Percentiles rank a stretch among this genome's conserved stretches.
These are phyloP conservation scores for Avena sativa DNA, from an alignment of 176 grass and related monocot species.

Conservation along the genomic window DNA sequence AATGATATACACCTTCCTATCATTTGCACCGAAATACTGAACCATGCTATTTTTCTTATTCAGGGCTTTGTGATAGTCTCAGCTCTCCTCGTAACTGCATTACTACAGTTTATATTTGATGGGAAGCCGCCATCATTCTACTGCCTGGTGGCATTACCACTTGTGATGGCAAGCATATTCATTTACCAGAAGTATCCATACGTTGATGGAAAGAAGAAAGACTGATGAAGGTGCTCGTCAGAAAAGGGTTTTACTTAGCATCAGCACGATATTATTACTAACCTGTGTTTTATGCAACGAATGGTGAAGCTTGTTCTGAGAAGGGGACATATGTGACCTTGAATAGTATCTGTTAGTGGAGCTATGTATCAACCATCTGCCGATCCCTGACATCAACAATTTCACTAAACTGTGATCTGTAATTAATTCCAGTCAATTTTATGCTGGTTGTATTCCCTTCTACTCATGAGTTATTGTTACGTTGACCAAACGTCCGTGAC, in stretches of 20 bases:
- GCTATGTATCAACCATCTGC: conserved; percentile 39
- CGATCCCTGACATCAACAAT: conserved; percentile 21
- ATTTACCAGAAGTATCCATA: conserved; percentile 99
- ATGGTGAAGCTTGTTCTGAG: conserved; percentile 17
- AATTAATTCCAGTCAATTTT: conserved; percentile 31
- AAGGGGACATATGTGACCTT: conserved; percentile 31
- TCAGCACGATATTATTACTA: neutral
- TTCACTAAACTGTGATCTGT: conserved; percentile 15
- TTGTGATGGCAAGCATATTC: conserved; percentile 89
- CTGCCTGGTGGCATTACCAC: conserved; percentile 76
- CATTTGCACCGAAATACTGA: conserved; percentile 26
- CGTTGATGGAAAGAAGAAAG: conserved; percentile 83
- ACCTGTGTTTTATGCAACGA: conserved; percentile 26
- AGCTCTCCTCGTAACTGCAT: conserved; percentile 89
- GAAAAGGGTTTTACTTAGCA: conserved; percentile 43
- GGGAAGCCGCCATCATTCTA: conserved; percentile 81
- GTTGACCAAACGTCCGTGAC: neutral
- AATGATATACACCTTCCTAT: conserved; percentile 37
- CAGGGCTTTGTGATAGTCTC: conserved; percentile 99
- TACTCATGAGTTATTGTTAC: conserved; percentile 8
- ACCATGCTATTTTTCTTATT: conserved; percentile 44
- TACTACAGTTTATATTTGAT: conserved; percentile 85
- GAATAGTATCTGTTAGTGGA: conserved; percentile 30
- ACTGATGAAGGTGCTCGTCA: conserved; percentile 43
- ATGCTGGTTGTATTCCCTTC: conserved; percentile 37